Percentiles rank a stretch among this genome's conserved stretches.
phyloP scores from a whole-genome alignment of 495 filamentous ascomycete species.

The Aspergillus incahuasiensis region DNA sequence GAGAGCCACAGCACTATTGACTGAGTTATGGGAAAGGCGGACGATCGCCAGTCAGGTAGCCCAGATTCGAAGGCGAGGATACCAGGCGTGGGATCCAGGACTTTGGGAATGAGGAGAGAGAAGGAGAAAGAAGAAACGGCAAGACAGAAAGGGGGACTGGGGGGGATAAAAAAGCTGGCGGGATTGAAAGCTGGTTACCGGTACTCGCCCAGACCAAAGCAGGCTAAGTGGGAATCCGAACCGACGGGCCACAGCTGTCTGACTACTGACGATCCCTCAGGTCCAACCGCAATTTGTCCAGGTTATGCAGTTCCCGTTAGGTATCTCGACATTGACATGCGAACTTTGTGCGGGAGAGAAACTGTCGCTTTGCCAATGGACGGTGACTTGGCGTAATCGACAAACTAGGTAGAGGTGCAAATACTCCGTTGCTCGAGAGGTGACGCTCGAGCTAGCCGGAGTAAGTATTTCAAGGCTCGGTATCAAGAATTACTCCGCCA shows the following conservation, averaged over 20 bases:
- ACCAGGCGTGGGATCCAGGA: neutral
- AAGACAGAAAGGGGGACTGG: neutral
- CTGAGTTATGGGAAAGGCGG: neutral
- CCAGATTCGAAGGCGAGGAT: neutral
- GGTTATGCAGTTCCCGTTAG: neutral
- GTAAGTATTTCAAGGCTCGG: neutral
- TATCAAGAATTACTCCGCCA: constrained; percentile 1
- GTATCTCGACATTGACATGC: neutral
- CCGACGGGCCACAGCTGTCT: constrained; percentile 10
- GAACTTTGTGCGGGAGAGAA: neutral
- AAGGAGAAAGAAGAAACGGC: constrained; percentile 1
- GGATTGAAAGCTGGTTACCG: constrained; percentile 2
- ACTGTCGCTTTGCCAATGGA: neutral
- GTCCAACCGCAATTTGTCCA: neutral
- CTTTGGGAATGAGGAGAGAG: constrained; percentile 4
- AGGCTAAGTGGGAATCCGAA: constrained; percentile 8
- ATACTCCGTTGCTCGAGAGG: neutral
- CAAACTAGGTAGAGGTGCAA: neutral
- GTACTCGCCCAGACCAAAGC: constrained; percentile 3
- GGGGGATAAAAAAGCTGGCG: constrained; percentile 8
- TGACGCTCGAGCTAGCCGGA: neutral
- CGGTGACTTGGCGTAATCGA: neutral
- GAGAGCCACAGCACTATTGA: constrained; percentile 1
- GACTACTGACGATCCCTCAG: constrained; percentile 4
- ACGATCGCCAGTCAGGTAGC: neutral